These are phyloP conservation scores for Taiwanofungus camphoratus DNA, from an alignment of 1,284 basidiomycete genomes.

Conservation along the genomic window DNA sequence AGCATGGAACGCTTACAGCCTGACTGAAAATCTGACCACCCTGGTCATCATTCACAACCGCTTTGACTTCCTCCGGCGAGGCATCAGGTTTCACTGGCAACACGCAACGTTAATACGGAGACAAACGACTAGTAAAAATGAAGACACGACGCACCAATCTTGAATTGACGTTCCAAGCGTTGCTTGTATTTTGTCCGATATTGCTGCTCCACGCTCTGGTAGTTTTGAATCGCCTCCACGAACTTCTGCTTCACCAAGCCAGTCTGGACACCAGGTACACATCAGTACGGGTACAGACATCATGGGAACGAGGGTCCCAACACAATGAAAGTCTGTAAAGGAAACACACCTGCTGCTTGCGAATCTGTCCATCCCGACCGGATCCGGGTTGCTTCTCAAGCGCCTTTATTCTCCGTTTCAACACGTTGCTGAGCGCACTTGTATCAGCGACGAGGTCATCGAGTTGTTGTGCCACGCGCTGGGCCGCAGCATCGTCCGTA, in stretches of 20 bases:
- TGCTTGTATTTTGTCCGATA: conserved; percentile 92
- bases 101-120: conserved; percentile 3
- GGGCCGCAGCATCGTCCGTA: conserved; percentile 63
- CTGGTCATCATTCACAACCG: conserved; percentile 83
- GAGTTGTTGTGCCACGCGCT: conserved; percentile 59
- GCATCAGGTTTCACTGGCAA: conserved; percentile 89
- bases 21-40: conserved; percentile 91
- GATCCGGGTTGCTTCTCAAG: conserved; percentile 68
- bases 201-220: conserved; percentile 90
- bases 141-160: conserved; percentile 61
- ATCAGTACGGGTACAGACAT: conserved; percentile 1
- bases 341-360: conserved; percentile 70
- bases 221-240: conserved; percentile 80
- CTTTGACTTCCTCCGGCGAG: conserved; percentile 83
- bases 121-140: not conserved
- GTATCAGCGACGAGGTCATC: conserved; percentile 77
- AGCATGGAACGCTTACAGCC: conserved; percentile 60
- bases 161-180: conserved; percentile 93
- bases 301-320: not conserved
- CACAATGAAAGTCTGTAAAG: not conserved
- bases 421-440: conserved; percentile 63
- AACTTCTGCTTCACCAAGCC: conserved; percentile 78
- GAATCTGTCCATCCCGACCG: conserved; percentile 75
- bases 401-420: conserved; percentile 77
- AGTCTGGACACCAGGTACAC: conserved; percentile 37